These are phyloP conservation scores for Cenchrus purpureus DNA, from an alignment of 176 grass and related monocot genomes.

Conservation along the genomic window DNA sequence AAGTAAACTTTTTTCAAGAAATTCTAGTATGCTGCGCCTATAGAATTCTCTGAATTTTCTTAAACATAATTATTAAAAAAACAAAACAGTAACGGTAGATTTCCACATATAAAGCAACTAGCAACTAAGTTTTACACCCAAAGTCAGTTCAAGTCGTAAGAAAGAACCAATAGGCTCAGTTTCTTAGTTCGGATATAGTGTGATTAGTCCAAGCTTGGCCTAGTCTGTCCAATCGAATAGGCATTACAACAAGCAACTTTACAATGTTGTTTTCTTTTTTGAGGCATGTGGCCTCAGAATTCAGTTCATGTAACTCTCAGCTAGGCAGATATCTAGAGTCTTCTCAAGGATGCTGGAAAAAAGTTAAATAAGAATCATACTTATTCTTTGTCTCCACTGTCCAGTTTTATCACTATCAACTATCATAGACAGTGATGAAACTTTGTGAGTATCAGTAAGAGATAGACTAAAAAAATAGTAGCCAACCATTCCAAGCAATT, in stretches of 20 bases:
- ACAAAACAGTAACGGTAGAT: background rate
- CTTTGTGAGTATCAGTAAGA: background rate
- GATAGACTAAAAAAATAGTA: background rate
- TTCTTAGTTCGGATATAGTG: background rate
- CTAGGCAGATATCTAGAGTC: constrained; percentile 8
- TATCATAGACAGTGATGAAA: no score
- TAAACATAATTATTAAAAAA: constrained; percentile 11
- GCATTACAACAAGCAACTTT: constrained; percentile 16
- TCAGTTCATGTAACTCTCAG: constrained; percentile 1
- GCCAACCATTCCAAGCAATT: background rate
- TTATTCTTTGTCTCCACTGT: background rate
- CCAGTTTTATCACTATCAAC: background rate
- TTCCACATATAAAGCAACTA: background rate
- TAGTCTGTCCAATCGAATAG: background rate
- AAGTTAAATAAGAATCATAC: constrained; percentile 21
- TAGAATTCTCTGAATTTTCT: constrained; percentile 5
- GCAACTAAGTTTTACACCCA: constrained; percentile 1
- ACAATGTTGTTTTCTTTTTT: background rate
- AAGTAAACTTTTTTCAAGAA: constrained; percentile 16
- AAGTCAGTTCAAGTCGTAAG: background rate
- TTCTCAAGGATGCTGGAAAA: background rate
- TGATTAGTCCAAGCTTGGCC: constrained; percentile 22
- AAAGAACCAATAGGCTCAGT: background rate
- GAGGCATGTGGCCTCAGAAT: background rate
- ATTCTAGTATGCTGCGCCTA: background rate